Percentiles rank a stretch among this genome's conserved stretches.
These are phyloP conservation scores for Dictyostelium citrinum DNA, from an alignment of 78 protist genomes.

Conservation along the genomic window DNA sequence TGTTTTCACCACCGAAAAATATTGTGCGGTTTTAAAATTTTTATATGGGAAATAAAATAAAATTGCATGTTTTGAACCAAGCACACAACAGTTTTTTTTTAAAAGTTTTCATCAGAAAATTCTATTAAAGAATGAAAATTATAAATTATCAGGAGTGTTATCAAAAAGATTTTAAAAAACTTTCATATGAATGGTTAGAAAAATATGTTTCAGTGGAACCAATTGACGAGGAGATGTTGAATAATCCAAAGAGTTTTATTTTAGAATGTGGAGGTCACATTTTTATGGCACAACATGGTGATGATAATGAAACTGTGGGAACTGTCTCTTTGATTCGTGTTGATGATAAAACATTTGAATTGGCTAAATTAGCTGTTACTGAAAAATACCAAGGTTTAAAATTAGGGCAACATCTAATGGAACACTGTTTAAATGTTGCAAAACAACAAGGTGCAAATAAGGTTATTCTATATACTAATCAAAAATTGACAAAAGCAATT, in stretches of 20 bases:
- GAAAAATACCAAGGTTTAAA: background rate
- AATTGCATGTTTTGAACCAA: too few relatives aligned
- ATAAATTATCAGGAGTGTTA: background rate
- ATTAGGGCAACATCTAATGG: background rate
- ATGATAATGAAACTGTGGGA: background rate
- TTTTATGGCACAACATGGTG: background rate
- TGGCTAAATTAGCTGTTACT: background rate
- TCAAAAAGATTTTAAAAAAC: background rate
- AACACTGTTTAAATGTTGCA: background rate
- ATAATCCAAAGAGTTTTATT: background rate
- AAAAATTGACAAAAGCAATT: background rate
- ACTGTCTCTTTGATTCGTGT: background rate
- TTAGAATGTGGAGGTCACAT: background rate
- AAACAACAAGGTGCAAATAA: background rate
- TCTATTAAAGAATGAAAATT: background rate
- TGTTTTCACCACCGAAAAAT: too few relatives aligned
- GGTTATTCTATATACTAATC: background rate
- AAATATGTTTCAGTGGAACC: conserved; percentile 2
- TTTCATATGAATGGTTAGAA: background rate
- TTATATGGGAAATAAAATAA: too few relatives aligned
- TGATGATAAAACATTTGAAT: background rate
- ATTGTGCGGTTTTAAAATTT: too few relatives aligned
- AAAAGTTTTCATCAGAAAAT: too few relatives aligned
- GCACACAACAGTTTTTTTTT: too few relatives aligned
- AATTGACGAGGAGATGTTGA: background rate